A percentile compares a stretch with the other conserved stretches of the same genome.
phyloP scores from a whole-genome alignment of 306 rosid genomes.

The Corylus avellana region DNA sequence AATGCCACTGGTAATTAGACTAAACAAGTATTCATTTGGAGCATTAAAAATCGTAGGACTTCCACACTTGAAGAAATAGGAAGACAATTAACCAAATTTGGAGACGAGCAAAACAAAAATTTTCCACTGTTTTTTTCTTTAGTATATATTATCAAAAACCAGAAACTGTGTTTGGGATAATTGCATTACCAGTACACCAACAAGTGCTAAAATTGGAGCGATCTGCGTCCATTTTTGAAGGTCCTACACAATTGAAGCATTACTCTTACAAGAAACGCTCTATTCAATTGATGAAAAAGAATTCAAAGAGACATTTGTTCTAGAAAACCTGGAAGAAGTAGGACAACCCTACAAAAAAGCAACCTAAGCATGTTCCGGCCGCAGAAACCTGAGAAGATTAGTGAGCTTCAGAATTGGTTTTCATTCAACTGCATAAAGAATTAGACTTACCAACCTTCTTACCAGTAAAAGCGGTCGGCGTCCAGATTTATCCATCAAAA shows the following conservation, averaged over 20 bases:
- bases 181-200: conserved; percentile 72
- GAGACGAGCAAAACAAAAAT: neutral
- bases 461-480: too few species aligned
- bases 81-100: neutral
- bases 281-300: too few species aligned
- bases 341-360: too few species aligned
- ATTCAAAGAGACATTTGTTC: too few species aligned
- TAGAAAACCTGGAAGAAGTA: too few species aligned
- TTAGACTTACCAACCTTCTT: too few species aligned
- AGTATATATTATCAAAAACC: neutral
- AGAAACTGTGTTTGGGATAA: neutral
- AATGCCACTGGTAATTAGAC: neutral
- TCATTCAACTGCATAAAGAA: too few species aligned
- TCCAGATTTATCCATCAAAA: too few species aligned
- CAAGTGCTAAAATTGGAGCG: conserved; percentile 61
- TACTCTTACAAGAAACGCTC: too few species aligned
- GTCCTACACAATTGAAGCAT: conserved; percentile 45
- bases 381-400: too few species aligned
- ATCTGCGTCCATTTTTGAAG: conserved; percentile 45
- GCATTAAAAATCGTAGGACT: neutral
- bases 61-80: neutral
- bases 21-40: neutral
- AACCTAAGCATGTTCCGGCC: too few species aligned
- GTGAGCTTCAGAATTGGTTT: too few species aligned
- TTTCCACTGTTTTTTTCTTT: neutral